Conservation (phyloP, 371 early-diverging fungal species). For the Coemansia sp. region DNA sequence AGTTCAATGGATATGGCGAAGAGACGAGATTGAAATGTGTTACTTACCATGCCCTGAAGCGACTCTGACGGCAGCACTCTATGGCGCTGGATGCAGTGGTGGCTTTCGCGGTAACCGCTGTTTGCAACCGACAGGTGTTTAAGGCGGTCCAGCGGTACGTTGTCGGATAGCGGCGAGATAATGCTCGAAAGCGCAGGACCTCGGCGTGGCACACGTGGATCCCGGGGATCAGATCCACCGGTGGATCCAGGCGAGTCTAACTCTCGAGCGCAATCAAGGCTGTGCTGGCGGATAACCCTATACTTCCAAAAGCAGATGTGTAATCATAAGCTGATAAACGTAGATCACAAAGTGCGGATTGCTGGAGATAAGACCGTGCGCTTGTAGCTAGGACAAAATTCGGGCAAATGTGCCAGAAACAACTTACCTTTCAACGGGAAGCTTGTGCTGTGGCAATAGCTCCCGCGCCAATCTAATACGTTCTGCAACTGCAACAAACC, state of each 20-base stretch:
- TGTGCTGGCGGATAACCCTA: constrained; percentile 43
- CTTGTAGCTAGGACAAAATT: too few relatives aligned
- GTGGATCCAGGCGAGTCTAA: constrained; percentile 1
- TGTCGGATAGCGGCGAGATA: constrained; percentile 29
- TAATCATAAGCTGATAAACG: too few relatives aligned
- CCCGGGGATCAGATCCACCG: constrained; percentile 6
- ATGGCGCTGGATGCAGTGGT: constrained; percentile 49
- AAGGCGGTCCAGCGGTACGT: constrained; percentile 29
- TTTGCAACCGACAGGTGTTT: constrained; percentile 19
- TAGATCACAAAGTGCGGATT: too few relatives aligned
- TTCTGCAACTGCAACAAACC: constrained; percentile 13
- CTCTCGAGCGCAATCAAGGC: constrained; percentile 26
- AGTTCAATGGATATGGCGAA: too few relatives aligned
- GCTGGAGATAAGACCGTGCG: neutral
- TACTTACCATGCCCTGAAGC: constrained; percentile 42
- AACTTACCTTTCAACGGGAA: constrained; percentile 41
- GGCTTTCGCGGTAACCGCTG: constrained; percentile 39
- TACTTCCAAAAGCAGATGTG: too few relatives aligned
- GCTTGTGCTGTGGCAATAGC: constrained; percentile 30
- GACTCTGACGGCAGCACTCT: constrained; percentile 37
- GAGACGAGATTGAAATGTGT: too few relatives aligned
- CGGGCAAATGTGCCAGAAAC: neutral
- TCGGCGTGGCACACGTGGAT: constrained; percentile 12
- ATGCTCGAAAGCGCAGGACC: neutral
- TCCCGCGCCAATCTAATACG: constrained; percentile 27